A percentile compares a stretch with the other conserved stretches of the same genome.
Evolutionary conservation across 176 grass and related monocot species (phyloP).

Genomic region (Ensete ventricosum): DNA sequence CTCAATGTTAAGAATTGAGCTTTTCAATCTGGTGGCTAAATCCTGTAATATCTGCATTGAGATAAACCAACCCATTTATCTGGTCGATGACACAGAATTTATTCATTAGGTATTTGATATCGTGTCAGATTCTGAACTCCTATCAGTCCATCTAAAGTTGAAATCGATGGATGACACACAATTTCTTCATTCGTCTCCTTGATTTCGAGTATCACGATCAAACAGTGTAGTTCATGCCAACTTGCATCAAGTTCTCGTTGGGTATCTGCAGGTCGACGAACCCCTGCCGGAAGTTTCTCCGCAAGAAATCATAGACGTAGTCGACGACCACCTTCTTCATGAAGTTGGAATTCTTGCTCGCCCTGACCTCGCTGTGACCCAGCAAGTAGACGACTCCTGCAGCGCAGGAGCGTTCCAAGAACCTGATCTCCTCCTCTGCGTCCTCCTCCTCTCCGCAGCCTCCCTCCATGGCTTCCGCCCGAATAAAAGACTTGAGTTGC

Average conservation of each 20-base stretch:
- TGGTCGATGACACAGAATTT: too few species aligned
- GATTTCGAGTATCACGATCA: conserved; percentile 7
- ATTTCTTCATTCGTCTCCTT: too few species aligned
- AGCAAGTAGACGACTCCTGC: conserved; percentile 31
- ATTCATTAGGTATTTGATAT: too few species aligned
- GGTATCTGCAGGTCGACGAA: conserved; percentile 41
- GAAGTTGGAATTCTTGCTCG: conserved; percentile 21
- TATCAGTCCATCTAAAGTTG: too few species aligned
- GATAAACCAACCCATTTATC: too few species aligned
- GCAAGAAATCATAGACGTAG: conserved; percentile 41
- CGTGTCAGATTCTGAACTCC: too few species aligned
- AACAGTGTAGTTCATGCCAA: conserved; percentile 36
- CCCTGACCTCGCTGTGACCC: conserved; percentile 11
- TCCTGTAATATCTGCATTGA: too few species aligned
- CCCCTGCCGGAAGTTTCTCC: conserved; percentile 38
- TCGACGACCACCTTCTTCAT: conserved; percentile 34
- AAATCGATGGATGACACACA: too few species aligned
- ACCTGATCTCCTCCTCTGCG: conserved; percentile 26
- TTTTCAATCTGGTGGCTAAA: too few species aligned
- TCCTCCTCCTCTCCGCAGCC: not conserved
- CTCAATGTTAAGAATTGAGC: too few species aligned
- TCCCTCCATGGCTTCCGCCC: conserved; percentile 22
- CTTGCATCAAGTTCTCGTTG: conserved; percentile 39
- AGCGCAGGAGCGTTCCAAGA: conserved; percentile 26
- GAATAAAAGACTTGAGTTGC: conserved; percentile 53